Percentiles rank a stretch among this genome's conserved stretches.
These are phyloP conservation scores for Mycena leptocephala DNA, from an alignment of 768 basidiomycete species.

Conservation along the genomic window DNA sequence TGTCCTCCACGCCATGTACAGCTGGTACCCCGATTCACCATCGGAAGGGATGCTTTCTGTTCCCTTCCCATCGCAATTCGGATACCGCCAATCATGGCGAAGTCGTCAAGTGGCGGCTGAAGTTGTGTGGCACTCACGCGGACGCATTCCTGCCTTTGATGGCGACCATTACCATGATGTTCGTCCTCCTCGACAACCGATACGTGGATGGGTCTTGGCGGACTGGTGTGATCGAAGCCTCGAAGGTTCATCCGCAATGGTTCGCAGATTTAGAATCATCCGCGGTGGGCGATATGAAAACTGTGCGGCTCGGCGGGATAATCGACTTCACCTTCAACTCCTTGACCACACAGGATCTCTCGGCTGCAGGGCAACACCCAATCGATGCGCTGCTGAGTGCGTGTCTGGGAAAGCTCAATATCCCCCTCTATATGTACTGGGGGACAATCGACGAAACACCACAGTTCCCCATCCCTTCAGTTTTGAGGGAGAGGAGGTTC, in stretches of 20 bases:
- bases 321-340: background rate
- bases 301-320: background rate
- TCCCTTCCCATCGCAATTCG: background rate
- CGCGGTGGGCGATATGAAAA: constrained; percentile 4
- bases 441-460: background rate
- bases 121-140: background rate
- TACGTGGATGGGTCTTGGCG: background rate
- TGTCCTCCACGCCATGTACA: background rate
- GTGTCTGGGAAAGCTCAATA: background rate
- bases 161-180: constrained; percentile 7
- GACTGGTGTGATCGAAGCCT: background rate
- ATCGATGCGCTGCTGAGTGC: background rate
- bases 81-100: background rate
- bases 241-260: background rate
- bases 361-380: constrained; percentile 21
- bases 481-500: background rate
- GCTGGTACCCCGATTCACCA: background rate
- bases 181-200: background rate
- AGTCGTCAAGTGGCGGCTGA: background rate
- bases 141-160: constrained; percentile 4
- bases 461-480: background rate
- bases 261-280: constrained; percentile 7
- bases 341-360: no score
- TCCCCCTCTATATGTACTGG: background rate
- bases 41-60: background rate